These are phyloP conservation scores for Hypoxylon sp. DNA, from an alignment of 2,329 filamentous ascomycete genomes.

Conservation along the genomic window DNA sequence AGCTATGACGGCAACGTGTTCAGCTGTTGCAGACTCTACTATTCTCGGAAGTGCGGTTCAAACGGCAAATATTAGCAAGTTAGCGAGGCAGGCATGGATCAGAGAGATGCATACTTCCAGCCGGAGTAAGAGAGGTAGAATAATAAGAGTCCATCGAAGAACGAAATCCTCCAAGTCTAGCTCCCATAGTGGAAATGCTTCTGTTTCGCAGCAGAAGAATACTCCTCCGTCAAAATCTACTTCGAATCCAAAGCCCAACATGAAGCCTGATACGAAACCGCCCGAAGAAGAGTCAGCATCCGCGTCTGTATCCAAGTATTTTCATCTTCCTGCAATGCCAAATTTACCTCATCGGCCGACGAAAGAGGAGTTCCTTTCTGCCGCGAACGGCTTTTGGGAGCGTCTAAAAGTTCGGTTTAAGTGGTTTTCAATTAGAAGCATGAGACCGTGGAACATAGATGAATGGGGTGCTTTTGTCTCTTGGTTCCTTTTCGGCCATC, in stretches of 20 bases:
- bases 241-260: slow-evolving; percentile 38
- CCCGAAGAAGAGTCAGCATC: slow-evolving; percentile 57
- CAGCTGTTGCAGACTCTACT: slow-evolving; percentile 58
- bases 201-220: slow-evolving; percentile 44
- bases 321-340: slow-evolving; percentile 64
- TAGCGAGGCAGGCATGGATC: slow-evolving; percentile 58
- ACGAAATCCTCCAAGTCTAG: slow-evolving; percentile 54
- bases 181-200: slow-evolving; percentile 40
- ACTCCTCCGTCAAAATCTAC: slow-evolving; percentile 34
- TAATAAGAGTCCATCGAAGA: slow-evolving; percentile 47
- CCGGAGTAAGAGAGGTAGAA: slow-evolving; percentile 40
- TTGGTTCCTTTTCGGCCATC: slow-evolving; percentile 93
- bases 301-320: slow-evolving; percentile 72
- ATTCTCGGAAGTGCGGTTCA: slow-evolving; percentile 49
- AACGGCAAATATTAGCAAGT: slow-evolving; percentile 54
- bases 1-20: slow-evolving; percentile 59
- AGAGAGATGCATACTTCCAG: slow-evolving; percentile 53
- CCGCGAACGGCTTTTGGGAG: slow-evolving; percentile 93
- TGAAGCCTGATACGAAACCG: slow-evolving; percentile 43
- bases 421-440: slow-evolving; percentile 96
- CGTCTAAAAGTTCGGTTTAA: slow-evolving; percentile 93
- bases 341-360: slow-evolving; percentile 89
- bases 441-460: slow-evolving; percentile 93
- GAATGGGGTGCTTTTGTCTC: slow-evolving; percentile 96
- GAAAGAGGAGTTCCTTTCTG: slow-evolving; percentile 92